These are phyloP conservation scores for Leccinum obscurum DNA, from an alignment of 768 basidiomycete species.

Conservation along the genomic window DNA sequence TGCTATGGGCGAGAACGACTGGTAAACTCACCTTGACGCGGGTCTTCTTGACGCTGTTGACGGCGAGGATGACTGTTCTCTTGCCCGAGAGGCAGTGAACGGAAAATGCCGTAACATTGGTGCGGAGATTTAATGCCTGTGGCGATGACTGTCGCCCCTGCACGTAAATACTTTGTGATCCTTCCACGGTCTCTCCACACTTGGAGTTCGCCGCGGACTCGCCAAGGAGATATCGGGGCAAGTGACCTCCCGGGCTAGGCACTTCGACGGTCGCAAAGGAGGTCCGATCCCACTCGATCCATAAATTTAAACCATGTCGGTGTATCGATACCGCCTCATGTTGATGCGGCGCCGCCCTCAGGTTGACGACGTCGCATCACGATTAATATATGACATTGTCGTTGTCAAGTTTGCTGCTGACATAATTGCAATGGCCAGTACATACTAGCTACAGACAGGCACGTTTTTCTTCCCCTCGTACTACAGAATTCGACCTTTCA, in stretches of 20 bases:
- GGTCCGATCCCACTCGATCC: not conserved
- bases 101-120: slow-evolving; percentile 29
- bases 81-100: slow-evolving; percentile 5
- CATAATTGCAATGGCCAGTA: slow-evolving; percentile 11
- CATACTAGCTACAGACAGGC: not conserved
- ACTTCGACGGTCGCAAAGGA: not conserved
- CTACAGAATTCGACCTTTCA: slow-evolving; percentile 10
- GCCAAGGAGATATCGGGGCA: not conserved
- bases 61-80: slow-evolving; percentile 13
- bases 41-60: slow-evolving; percentile 33
- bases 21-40: slow-evolving; percentile 33
- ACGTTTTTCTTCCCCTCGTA: not conserved
- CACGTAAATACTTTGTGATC: too few relatives aligned
- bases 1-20: slow-evolving; percentile 1
- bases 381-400: not conserved
- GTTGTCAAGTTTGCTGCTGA: slow-evolving; percentile 21
- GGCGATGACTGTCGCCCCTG: not conserved
- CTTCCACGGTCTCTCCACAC: too few relatives aligned
- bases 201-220: not conserved
- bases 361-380: not conserved
- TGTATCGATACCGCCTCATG: not conserved
- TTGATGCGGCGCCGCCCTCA: too few relatives aligned
- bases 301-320: not conserved
- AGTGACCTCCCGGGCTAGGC: not conserved
- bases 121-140: slow-evolving; percentile 29